These are phyloP conservation scores for Hordeum vulgare DNA, from an alignment of 176 grass and related monocot genomes.

Conservation along the genomic window MorexV3_pseudomolecules_assembly NC_058520.1:449104470-449104969, in stretches of 20 bases:
- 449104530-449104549: constrained; percentile 50
- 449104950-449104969: neutral
- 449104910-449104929: constrained; percentile 12
- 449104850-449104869: constrained; percentile 52
- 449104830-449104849: constrained; percentile 73
- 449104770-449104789: constrained; percentile 52
- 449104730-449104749: constrained; percentile 38
- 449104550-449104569: constrained; percentile 46
- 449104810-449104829: constrained; percentile 73
- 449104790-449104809: constrained; percentile 67
- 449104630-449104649: constrained; percentile 32
- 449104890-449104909: neutral
- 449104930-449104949: neutral
- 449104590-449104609: constrained; percentile 52
- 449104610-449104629: constrained; percentile 44
- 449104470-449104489: constrained; percentile 60
- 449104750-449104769: constrained; percentile 48
- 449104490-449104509: constrained; percentile 51
- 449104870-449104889: neutral
- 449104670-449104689: constrained; percentile 65
- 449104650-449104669: constrained; percentile 45
- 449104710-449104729: constrained; percentile 55
- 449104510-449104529: constrained; percentile 64
- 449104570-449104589: constrained; percentile 52
- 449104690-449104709: constrained; percentile 56